Evolutionary conservation across 2,329 filamentous ascomycete species (phyloP), one percentile per base, ranked within the genome.

Genomic region (Ceratocystis smalleyi): DNA sequence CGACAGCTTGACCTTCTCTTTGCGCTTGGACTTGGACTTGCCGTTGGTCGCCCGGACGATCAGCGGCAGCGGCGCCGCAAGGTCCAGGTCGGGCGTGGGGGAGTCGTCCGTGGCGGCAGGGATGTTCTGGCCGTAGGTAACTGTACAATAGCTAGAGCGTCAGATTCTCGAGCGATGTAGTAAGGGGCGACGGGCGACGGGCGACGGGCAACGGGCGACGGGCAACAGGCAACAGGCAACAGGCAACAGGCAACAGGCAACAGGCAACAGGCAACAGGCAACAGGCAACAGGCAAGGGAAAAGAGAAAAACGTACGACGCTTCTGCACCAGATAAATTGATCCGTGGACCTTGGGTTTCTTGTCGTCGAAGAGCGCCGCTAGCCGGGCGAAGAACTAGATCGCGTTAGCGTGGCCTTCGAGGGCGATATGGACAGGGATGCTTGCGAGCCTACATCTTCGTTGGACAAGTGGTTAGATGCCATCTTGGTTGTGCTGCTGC

Each of bases 11-110:
- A 88, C 75, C 69, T 86, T 85, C 64, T 79, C 73, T 49, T 77
- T 74, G 64, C 80, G 79, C 68, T 80, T 78, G 67, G 75, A 77
- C 70, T 81, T 83, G 61, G 77, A 81, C 71, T 87, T 88, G 70
- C 89, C 90, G 73, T 97, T 89, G 43, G 88, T 87, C 15, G 90
- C 92, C 67, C 91, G 86, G 68, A 99, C 83, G 55, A 97, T 77
- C 66, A 97, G 77, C 6, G 91, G 86, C 15, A 87, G 76, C 5
- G 85, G 84, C 32, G 77, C 75, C 10, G 80, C 74, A 15, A 80
- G 80, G 66, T 80, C 74, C 1, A 85, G 78, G 69, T 89, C 85
- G 70, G 82, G 78, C 65, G 86, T 78, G 15, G 80, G 77, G 63
- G 81, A 77, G 49, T 78, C 77, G 66, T 75, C 75, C 43, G 74